Conservation (phyloP, 805 yeast genomes). For the Yueomyces sp. region DNA sequence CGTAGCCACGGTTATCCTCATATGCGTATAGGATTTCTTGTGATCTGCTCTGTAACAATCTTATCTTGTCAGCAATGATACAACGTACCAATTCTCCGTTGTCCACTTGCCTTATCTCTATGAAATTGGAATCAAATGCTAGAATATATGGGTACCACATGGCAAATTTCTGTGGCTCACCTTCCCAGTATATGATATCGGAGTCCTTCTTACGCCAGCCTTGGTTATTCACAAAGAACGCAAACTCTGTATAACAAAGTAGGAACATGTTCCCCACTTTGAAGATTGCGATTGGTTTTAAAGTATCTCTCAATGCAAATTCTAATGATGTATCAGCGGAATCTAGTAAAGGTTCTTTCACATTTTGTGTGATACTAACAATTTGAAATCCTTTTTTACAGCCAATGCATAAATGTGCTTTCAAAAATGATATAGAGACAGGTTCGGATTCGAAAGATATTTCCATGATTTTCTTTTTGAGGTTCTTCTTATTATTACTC, state of each 20-base stretch:
- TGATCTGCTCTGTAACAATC: slow-evolving; percentile 78
- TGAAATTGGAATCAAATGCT: slow-evolving; percentile 80
- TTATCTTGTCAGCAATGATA: slow-evolving; percentile 83
- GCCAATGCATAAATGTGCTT: slow-evolving; percentile 83
- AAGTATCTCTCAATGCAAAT: slow-evolving; percentile 58
- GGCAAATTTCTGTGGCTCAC: slow-evolving; percentile 84
- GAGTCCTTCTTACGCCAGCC: slow-evolving; percentile 95
- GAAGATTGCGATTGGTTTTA: slow-evolving; percentile 85
- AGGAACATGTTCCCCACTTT: slow-evolving; percentile 80
- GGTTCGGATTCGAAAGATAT: slow-evolving; percentile 80
- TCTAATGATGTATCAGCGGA: slow-evolving; percentile 98
- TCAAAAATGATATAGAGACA: slow-evolving; percentile 78
- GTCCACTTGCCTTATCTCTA: slow-evolving; percentile 86
- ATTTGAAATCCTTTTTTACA: slow-evolving; percentile 95
- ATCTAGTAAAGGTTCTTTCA: slow-evolving; percentile 79
- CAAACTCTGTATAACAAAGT: slow-evolving; percentile 81
- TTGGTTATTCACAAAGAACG: slow-evolving; percentile 84
- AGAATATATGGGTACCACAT: slow-evolving; percentile 86
- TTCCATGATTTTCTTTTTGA: slow-evolving; percentile 58
- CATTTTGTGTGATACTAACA: slow-evolving; percentile 70
- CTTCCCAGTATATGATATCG: slow-evolving; percentile 96
- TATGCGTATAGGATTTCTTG: slow-evolving; percentile 90
- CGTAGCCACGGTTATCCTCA: slow-evolving; percentile 81
- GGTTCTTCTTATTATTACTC: slow-evolving; percentile 53
- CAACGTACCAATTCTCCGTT: slow-evolving; percentile 75